These are phyloP conservation scores for Debaryomyces castellii DNA, from an alignment of 805 yeast genomes.

Conservation along the genomic window DNA sequence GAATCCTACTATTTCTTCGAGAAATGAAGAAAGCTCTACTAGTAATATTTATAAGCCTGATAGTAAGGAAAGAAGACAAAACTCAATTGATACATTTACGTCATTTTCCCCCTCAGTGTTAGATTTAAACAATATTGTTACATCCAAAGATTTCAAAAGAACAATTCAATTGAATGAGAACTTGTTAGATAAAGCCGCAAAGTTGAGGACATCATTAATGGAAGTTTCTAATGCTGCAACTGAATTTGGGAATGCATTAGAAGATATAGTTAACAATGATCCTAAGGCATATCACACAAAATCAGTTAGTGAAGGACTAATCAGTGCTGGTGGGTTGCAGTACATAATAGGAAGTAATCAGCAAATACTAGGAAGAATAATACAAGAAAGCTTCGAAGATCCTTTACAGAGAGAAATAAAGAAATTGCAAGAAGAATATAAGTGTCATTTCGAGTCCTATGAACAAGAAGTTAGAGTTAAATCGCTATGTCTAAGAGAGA, in stretches of 20 bases:
- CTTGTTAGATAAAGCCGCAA: constrained; percentile 45
- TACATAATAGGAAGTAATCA: constrained; percentile 76
- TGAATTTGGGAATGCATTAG: constrained; percentile 70
- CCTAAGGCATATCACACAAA: constrained; percentile 26
- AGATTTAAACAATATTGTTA: constrained; percentile 60
- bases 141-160: constrained; percentile 56
- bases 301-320: constrained; percentile 55
- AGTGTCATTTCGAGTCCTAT: constrained; percentile 52
- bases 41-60: neutral
- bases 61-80: constrained; percentile 14
- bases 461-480: constrained; percentile 52
- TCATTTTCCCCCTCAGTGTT: constrained; percentile 53
- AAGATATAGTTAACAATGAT: constrained; percentile 31
- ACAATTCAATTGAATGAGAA: constrained; percentile 50
- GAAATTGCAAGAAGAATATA: constrained; percentile 43
- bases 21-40: neutral
- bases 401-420: constrained; percentile 50
- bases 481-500: constrained; percentile 51
- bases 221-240: constrained; percentile 60
- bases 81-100: constrained; percentile 41
- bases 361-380: constrained; percentile 59
- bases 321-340: constrained; percentile 76
- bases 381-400: constrained; percentile 53
- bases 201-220: constrained; percentile 47
- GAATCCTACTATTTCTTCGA: too few species aligned